Base-by-base conservation (phyloP, 1,139 yeast genomes). In the Yamadazyma sp. region DNA sequence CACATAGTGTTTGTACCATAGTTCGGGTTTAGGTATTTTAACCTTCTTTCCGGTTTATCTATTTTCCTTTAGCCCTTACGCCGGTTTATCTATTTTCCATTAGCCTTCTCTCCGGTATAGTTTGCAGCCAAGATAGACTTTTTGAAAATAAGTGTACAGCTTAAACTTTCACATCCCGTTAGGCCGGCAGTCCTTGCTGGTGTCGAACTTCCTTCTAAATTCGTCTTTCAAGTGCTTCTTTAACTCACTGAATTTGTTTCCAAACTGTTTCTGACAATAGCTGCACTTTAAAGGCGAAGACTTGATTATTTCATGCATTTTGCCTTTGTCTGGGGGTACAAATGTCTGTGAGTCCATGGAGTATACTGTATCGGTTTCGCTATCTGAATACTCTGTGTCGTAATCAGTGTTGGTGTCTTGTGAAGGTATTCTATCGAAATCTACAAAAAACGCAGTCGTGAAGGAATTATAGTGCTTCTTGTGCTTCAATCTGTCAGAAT, bases 381-480 rank as follows among this genome's bases (percentile, higher is more conserved):
- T 13, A 29, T 35, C 38, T 14, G 37, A 37, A 16, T 31, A 33
- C 14, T 36, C 39, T 11, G 39, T 31, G 15, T 38, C 40, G 14
- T 33, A n/a, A 17, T 29, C 38, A n/a, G 36, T 53, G 25, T 49
- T 46, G 15, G 36, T 53, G 25, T 49, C 46, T 22, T 17, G 14
- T 6, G 11, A 17, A 11, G n/a, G n/a, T n/a, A n/a, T n/a, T n/a
- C 11, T 7, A 6, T 67, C 70, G 56, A 82, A 78, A 0, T 64
- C 62, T 1, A 85, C 79, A 45, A 86, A 86, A 56, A 86, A 86
- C 1, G 51, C 51, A 0, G 89, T 78, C 18, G 70, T 78, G 58
- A 86, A 86, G 4, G 90, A 80, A 52, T 82, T 81, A 58, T 80
- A 86, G 57, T 86, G 95, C 42, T 70, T 73, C 44, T 74, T 78